Evolutionary conservation across 1,284 basidiomycete genomes (phyloP), one percentile per base, ranked within the genome.

Genomic region (Heterobasidion occidentale): DNA sequence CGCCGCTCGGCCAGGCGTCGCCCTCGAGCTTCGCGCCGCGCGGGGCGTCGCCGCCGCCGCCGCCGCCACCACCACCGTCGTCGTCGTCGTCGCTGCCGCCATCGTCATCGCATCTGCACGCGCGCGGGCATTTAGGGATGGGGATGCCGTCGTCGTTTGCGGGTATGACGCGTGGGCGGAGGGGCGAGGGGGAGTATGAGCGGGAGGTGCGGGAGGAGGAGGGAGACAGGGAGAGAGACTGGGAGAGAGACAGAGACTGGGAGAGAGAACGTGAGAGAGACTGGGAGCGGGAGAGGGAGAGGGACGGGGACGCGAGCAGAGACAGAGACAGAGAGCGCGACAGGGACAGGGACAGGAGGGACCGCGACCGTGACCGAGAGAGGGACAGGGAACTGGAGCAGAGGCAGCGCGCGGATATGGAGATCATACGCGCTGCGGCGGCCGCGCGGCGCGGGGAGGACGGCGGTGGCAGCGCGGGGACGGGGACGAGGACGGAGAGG

Each of bases 391-490:
- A 27, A 56, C 58, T 57, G 57, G 58, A 64, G 45, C 34, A 59
- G 7, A 60, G 60, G 54, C 48, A 56, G 58, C 58, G 56, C 42
- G 60, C 63, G 52, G 63, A 64, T 46, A 59, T 62, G 54, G 60
- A 63, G 42, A 60, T 56, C 46, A 60, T 54, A 34, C 53, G 58
- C 12, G 35, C 38, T 19, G 56, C 49, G 15, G 47, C 47, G 11
- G 58, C 60, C 52, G 58, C 48, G 44, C 52, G 55, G 19, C 48
- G 58, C 60, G 64, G 52, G 58, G 44, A 19, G 7, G 54, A 58
- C 14, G 60, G 56, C 44, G 20, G 49, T 11, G 2, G 51, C 47
- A 35, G 4, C 34, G 5, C 17, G 42, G 42, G 42, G 14, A 7
- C 17, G 42, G 42, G 42, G 17, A 45, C 17, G 3, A 17, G 42